Percentiles rank a stretch among this genome's conserved stretches.
Conservation (phyloP, 177 flowering plant genomes). For the Vitis hybrid region DNA sequence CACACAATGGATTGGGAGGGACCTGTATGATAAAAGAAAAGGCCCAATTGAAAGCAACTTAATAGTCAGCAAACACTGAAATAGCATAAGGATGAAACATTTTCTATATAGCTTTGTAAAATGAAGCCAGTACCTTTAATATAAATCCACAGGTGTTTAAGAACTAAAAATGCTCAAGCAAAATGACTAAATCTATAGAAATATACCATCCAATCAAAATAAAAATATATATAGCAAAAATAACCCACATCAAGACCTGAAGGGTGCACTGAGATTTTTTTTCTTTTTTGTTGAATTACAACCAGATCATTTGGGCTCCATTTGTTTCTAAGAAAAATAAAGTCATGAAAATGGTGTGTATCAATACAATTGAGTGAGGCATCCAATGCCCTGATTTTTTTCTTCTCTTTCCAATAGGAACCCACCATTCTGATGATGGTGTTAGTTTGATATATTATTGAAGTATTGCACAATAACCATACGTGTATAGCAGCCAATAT, state of each 20-base stretch:
- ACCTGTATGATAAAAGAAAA: slow-evolving; percentile 39
- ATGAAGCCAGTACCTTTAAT: no score
- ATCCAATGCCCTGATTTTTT: neutral
- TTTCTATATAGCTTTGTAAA: no score
- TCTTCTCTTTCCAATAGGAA: no score
- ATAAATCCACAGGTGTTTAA: no score
- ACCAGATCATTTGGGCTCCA: neutral
- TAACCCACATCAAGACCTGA: neutral
- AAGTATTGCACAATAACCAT: neutral
- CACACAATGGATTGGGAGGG: slow-evolving; percentile 74
- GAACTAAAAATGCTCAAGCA: no score
- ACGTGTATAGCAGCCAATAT: neutral
- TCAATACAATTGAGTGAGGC: neutral
- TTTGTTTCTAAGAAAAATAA: neutral
- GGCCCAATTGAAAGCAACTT: slow-evolving; percentile 2
- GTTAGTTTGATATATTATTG: neutral
- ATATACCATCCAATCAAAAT: no score
- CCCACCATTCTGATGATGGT: neutral
- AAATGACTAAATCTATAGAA: no score
- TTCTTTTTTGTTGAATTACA: neutral
- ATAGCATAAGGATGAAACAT: neutral
- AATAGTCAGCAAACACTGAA: slow-evolving; percentile 1
- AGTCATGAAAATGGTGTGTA: neutral
- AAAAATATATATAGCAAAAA: neutral
- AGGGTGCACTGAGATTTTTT: neutral